phyloP scores from a whole-genome alignment of 139 green algal species.

The Eudorina sp. region DNA sequence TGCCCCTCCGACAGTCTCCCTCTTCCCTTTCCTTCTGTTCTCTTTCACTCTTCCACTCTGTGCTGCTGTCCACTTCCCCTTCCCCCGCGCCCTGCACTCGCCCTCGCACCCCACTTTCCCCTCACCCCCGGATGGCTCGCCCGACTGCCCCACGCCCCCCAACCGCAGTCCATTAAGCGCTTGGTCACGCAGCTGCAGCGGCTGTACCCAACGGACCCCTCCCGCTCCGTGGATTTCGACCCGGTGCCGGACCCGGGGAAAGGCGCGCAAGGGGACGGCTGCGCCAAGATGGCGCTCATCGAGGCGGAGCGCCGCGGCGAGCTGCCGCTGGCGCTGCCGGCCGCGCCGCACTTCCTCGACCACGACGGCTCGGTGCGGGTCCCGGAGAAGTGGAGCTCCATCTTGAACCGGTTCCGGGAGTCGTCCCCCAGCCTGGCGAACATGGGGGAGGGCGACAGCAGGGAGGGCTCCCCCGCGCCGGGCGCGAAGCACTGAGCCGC shows the following conservation, averaged over 20 bases:
- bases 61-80: too few species aligned
- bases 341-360: slow-evolving; percentile 75
- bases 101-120: neutral
- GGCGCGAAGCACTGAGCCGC: neutral
- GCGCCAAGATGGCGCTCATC: slow-evolving; percentile 73
- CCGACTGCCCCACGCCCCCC: too few species aligned
- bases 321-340: slow-evolving; percentile 66
- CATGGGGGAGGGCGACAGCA: neutral
- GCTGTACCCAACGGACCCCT: slow-evolving; percentile 88
- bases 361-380: slow-evolving; percentile 69
- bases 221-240: slow-evolving; percentile 88
- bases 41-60: too few species aligned
- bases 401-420: slow-evolving; percentile 33
- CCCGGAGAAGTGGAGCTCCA: slow-evolving; percentile 29
- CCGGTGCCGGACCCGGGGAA: slow-evolving; percentile 67
- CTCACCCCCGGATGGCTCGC: neutral
- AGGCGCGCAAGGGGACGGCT: slow-evolving; percentile 56
- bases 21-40: too few species aligned
- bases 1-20: too few species aligned
- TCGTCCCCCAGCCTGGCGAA: neutral
- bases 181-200: slow-evolving; percentile 91
- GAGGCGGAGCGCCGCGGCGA: slow-evolving; percentile 73
- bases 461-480: slow-evolving; percentile 29
- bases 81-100: neutral
- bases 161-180: slow-evolving; percentile 85